Evolutionary conservation across 2,329 filamentous ascomycete species (phyloP).

Genomic region (Pseudogymnoascus sp.): DNA sequence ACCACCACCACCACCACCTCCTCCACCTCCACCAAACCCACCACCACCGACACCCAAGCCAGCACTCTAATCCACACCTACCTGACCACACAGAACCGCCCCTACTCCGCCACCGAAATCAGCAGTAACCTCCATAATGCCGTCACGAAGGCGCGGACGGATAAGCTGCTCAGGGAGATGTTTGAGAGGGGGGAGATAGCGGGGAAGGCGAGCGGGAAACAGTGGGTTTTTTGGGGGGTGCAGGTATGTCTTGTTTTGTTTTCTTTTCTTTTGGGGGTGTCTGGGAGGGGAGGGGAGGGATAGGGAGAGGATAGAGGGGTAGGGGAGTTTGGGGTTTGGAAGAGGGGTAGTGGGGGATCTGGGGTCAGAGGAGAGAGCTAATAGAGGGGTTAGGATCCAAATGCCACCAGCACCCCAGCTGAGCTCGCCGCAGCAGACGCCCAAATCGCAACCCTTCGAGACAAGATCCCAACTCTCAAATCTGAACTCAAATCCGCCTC

Average conservation of each 20-base stretch:
- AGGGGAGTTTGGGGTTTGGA: neutral
- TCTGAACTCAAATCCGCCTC: slow-evolving; percentile 43
- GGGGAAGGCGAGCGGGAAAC: slow-evolving; percentile 34
- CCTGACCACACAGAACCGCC: slow-evolving; percentile 32
- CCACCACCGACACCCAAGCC: slow-evolving; percentile 27
- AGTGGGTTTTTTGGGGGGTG: slow-evolving; percentile 29
- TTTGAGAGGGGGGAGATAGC: slow-evolving; percentile 53
- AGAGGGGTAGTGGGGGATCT: neutral
- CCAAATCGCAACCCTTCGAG: slow-evolving; percentile 40
- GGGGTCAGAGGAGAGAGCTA: neutral
- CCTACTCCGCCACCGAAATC: slow-evolving; percentile 44
- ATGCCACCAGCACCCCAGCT: slow-evolving; percentile 40
- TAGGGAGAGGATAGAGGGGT: neutral
- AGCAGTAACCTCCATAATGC: slow-evolving; percentile 57
- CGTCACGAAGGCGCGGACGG: slow-evolving; percentile 42
- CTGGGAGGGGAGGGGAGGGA: neutral
- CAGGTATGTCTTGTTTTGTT: slow-evolving; percentile 20
- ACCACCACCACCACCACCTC: neutral
- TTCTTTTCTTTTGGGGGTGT: neutral
- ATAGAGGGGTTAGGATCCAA: slow-evolving; percentile 36
- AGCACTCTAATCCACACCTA: slow-evolving; percentile 30
- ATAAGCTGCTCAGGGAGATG: slow-evolving; percentile 56
- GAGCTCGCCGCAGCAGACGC: slow-evolving; percentile 42
- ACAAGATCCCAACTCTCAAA: slow-evolving; percentile 39
- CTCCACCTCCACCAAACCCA: slow-evolving; percentile 9